A percentile compares a stretch with the other conserved stretches of the same genome.
Conservation (phyloP, 306 rosid genomes). For the Vachellia pachyceras region DNA sequence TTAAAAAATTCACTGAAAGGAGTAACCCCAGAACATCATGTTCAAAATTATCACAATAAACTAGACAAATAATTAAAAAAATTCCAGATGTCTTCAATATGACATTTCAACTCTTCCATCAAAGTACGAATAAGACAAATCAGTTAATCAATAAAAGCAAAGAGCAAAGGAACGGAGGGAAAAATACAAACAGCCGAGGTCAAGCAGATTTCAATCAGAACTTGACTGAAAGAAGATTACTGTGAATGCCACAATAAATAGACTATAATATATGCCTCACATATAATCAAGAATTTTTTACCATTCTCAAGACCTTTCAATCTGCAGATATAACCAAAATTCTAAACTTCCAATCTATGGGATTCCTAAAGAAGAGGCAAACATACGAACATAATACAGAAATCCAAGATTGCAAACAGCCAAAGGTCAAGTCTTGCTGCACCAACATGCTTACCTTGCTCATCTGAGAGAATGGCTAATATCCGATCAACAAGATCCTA, state of each 20-base stretch:
- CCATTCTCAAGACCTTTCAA: background rate
- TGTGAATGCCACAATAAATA: conserved; percentile 4
- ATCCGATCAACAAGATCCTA: conserved; percentile 94
- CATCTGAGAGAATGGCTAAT: conserved; percentile 76
- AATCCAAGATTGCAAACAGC: conserved; percentile 12
- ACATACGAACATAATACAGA: background rate
- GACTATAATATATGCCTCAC: background rate
- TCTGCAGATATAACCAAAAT: conserved; percentile 10
- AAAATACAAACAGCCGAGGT: conserved; percentile 2
- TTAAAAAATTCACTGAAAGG: background rate
- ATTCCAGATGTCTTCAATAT: conserved; percentile 24
- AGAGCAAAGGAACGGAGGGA: background rate
- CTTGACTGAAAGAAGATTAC: conserved; percentile 15
- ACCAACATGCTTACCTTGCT: conserved; percentile 63
- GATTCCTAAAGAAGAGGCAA: conserved; percentile 20
- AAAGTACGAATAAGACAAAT: background rate
- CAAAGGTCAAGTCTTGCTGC: background rate
- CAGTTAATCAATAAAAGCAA: background rate
- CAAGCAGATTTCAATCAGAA: background rate
- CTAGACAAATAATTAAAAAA: background rate
- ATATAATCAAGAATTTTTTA: background rate
- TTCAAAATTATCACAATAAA: conserved; percentile 25
- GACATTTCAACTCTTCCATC: conserved; percentile 30
- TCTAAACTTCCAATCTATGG: conserved; percentile 17
- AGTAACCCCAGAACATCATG: conserved; percentile 29